Evolutionary conservation across 345 rosid species (phyloP), one percentile per base, ranked within the genome.

Genomic region (Lepidium aucheri): DNA sequence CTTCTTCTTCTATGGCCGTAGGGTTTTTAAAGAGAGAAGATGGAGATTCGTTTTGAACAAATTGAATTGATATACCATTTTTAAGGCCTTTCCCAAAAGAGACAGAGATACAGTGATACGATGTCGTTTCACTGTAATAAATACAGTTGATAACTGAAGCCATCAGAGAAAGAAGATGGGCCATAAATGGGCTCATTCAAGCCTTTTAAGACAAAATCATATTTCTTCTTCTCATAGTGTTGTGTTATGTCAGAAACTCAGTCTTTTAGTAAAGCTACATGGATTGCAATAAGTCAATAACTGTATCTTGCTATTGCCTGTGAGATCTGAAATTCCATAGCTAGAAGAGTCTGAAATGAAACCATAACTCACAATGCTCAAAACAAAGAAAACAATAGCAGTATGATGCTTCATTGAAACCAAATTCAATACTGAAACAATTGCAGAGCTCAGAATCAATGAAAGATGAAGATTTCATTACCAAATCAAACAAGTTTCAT

Each of bases 1-100:
- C 38, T 34, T 16, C 38, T 34, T 30, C 28, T 68, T 46, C 58
- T 38, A 16, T 47, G 39, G 35, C 63, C 63, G 52, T 74, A 74
- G 77, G 77, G 77, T 74, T 74, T 53, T 55, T 33, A 62, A 56
- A 55, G 36, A n/a, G 6, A 17, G 36, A 52, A 26, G 56, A 51
- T 16, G 52, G 69, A 60, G 69, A 67, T 67, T 67, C 70, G 65
- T 53, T 67, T 72, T 18, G 16, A 33, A 54, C 50, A 26, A 28
- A 61, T 50, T 11, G 47, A 72, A 65, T 22, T 50, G 41, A 52
- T 64, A 44, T 46, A n/a, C 59, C 65, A 11, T 8, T 39, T 63
- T 49, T 30, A 10, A 17, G 51, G 51, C 24, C 36, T 41, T 69
- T 51, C 11, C 24, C 5, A 2, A 36, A 53, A 28, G 40, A 34